Evolutionary conservation across 2,329 filamentous ascomycete genomes (phyloP).

Genomic region (Penicillium sp.): DNA sequence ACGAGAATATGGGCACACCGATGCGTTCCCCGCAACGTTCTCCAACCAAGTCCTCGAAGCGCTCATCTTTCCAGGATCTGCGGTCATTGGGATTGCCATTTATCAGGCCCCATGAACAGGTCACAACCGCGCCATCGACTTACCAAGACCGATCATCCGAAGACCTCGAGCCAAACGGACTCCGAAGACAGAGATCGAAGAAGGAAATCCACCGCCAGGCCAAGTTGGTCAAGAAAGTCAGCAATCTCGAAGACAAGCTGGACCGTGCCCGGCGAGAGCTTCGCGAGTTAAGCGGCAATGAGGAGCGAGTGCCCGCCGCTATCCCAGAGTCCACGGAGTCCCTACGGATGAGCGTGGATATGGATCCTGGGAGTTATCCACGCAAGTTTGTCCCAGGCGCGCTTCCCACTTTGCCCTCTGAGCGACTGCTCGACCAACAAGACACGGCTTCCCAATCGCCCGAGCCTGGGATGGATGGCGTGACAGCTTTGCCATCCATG

Average conservation of each 20-base stretch:
- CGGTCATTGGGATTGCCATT: slow-evolving; percentile 33
- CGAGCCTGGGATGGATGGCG: slow-evolving; percentile 2
- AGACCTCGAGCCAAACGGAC: slow-evolving; percentile 24
- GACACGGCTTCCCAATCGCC: slow-evolving; percentile 14
- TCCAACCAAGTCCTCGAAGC: slow-evolving; percentile 28
- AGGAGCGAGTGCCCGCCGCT: slow-evolving; percentile 21
- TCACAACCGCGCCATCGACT: slow-evolving; percentile 21
- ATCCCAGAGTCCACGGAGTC: slow-evolving; percentile 8
- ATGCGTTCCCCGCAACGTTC: slow-evolving; percentile 15
- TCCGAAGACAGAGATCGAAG: slow-evolving; percentile 53
- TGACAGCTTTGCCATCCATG: slow-evolving; percentile 17
- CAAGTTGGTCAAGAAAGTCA: slow-evolving; percentile 59
- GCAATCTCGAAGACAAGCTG: slow-evolving; percentile 60
- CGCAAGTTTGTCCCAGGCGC: slow-evolving; percentile 43
- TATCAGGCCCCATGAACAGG: slow-evolving; percentile 28
- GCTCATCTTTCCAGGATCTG: slow-evolving; percentile 37
- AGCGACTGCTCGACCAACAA: slow-evolving; percentile 43
- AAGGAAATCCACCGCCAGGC: slow-evolving; percentile 58
- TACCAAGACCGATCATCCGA: slow-evolving; percentile 21
- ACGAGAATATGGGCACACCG: background rate
- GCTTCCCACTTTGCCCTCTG: slow-evolving; percentile 47
- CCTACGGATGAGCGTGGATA: slow-evolving; percentile 24
- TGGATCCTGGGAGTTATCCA: slow-evolving; percentile 25
- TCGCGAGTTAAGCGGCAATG: slow-evolving; percentile 46
- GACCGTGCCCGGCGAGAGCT: slow-evolving; percentile 56